phyloP scores from a whole-genome alignment of 768 basidiomycete genomes.

The Collybiopsis luxurians region DNA sequence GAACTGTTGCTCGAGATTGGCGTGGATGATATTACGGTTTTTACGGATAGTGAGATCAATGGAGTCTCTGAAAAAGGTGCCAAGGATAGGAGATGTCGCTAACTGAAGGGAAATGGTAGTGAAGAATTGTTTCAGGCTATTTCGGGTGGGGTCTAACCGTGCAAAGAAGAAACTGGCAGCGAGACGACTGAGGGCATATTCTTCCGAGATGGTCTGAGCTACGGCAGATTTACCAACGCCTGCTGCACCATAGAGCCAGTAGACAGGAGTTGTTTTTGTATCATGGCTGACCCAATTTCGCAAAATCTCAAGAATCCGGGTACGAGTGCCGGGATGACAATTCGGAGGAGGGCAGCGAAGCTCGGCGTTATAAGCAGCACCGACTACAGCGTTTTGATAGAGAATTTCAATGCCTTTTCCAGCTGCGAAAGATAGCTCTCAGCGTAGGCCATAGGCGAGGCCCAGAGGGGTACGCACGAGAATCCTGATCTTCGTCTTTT shows the following conservation, averaged over 20 bases:
- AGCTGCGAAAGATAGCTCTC: no score
- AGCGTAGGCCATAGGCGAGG: no score
- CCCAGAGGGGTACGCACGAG: no score
- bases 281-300: not conserved
- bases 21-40: not conserved
- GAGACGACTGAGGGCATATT: constrained; percentile 24
- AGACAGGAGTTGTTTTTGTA: constrained; percentile 10
- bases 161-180: no score
- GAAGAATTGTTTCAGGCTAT: no score
- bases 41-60: constrained; percentile 8
- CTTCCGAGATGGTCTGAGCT: constrained; percentile 28
- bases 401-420: no score
- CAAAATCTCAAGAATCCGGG: not conserved
- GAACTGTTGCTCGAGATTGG: not conserved
- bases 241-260: constrained; percentile 33
- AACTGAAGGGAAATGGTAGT: constrained; percentile 33
- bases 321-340: no score
- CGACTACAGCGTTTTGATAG: no score
- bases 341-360: no score
- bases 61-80: not conserved
- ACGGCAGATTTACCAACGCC: constrained; percentile 30
- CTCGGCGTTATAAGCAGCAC: no score
- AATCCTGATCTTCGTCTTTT: no score
- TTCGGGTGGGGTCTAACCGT: no score
- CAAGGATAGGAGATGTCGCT: constrained; percentile 13